phyloP scores from a whole-genome alignment of 1,139 yeast species.

The Blastobotrys indianensis region DNA sequence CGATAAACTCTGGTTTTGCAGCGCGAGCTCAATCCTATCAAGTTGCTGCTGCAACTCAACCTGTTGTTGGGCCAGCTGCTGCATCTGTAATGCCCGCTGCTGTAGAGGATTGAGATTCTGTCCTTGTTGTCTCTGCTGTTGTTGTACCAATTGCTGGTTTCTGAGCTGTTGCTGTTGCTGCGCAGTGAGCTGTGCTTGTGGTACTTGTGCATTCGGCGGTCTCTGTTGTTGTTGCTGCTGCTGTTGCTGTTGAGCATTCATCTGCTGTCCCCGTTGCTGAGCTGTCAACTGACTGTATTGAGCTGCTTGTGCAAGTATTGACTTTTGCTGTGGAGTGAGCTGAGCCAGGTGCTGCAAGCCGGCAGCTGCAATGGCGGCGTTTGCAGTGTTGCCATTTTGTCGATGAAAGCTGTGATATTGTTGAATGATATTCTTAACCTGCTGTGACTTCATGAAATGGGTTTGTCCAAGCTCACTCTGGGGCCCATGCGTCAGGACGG shows the following conservation, averaged over 20 bases:
- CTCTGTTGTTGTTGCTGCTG: slow-evolving; percentile 10
- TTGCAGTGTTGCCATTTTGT: slow-evolving; percentile 18
- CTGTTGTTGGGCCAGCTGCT: slow-evolving; percentile 21
- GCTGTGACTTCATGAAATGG: slow-evolving; percentile 62
- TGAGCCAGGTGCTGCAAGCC: slow-evolving; percentile 10
- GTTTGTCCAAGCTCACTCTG: slow-evolving; percentile 66
- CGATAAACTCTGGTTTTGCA: slow-evolving; percentile 23
- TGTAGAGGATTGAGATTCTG: slow-evolving; percentile 25
- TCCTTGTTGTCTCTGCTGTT: slow-evolving; percentile 18
- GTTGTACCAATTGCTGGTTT: slow-evolving; percentile 13
- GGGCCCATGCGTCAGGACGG: slow-evolving; percentile 51
- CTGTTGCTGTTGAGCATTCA: slow-evolving; percentile 8
- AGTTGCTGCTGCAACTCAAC: slow-evolving; percentile 20
- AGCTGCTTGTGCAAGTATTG: slow-evolving; percentile 17
- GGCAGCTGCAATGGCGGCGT: slow-evolving; percentile 19
- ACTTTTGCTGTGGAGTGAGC: slow-evolving; percentile 17
- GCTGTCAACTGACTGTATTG: slow-evolving; percentile 9
- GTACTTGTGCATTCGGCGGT: slow-evolving; percentile 10
- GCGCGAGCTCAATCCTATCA: slow-evolving; percentile 20
- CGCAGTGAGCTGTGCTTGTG: slow-evolving; percentile 8
- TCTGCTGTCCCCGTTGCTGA: slow-evolving; percentile 12
- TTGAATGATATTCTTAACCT: slow-evolving; percentile 47
- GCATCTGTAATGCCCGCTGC: slow-evolving; percentile 25
- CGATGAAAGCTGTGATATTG: slow-evolving; percentile 23
- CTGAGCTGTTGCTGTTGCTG: slow-evolving; percentile 15